Evolutionary conservation across 2,329 filamentous ascomycete species (phyloP).

Genomic region (Cytospora schulzeri): DNA sequence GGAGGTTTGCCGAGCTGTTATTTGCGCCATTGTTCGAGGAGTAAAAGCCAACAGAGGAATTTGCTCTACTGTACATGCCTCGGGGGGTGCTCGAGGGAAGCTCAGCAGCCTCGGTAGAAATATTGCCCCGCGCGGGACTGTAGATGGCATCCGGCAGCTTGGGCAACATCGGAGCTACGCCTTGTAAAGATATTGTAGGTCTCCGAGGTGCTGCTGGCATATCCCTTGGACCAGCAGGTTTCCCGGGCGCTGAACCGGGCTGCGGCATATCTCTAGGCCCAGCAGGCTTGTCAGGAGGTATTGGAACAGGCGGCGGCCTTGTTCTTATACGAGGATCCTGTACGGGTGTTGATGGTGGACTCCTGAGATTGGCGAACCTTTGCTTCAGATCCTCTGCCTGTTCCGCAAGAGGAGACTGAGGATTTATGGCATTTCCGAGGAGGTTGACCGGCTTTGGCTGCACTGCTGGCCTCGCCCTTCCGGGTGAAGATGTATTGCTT

Average conservation of each 20-base stretch:
- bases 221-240: slow-evolving; percentile 38
- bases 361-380: slow-evolving; percentile 60
- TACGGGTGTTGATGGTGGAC: slow-evolving; percentile 38
- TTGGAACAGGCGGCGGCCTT: slow-evolving; percentile 45
- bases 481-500: slow-evolving; percentile 10
- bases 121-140: slow-evolving; percentile 73
- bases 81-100: slow-evolving; percentile 67
- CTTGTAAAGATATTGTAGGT: slow-evolving; percentile 52
- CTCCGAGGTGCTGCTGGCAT: slow-evolving; percentile 50
- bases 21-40: slow-evolving; percentile 19
- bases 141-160: slow-evolving; percentile 76
- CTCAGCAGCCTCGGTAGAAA: slow-evolving; percentile 65
- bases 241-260: neutral
- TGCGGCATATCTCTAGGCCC: slow-evolving; percentile 50
- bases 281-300: slow-evolving; percentile 11
- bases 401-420: slow-evolving; percentile 35
- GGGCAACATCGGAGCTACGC: slow-evolving; percentile 60
- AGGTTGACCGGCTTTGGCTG: slow-evolving; percentile 70
- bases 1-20: slow-evolving; percentile 32
- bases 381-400: slow-evolving; percentile 52
- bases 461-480: slow-evolving; percentile 49
- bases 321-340: slow-evolving; percentile 58
- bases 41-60: slow-evolving; percentile 49
- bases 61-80: slow-evolving; percentile 63
- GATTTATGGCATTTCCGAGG: slow-evolving; percentile 60